phyloP scores from a whole-genome alignment of 306 rosid species.

The Cucurbita argyrosperma region DNA sequence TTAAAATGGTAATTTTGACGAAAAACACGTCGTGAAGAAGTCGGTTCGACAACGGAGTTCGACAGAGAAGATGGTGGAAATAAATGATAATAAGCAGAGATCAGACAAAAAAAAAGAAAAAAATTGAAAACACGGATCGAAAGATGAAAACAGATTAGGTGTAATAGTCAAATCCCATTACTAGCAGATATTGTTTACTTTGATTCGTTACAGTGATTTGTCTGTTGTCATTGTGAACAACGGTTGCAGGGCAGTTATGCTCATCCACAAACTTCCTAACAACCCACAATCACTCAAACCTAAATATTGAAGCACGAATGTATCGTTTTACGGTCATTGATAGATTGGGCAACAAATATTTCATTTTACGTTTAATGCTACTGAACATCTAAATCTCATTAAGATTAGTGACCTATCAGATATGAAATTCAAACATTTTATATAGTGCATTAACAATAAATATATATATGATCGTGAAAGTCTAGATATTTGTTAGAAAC shows the following conservation, averaged over 20 bases:
- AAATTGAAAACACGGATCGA: neutral
- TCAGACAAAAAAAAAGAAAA: neutral
- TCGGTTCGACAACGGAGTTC: too few relatives aligned
- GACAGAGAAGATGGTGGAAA: neutral
- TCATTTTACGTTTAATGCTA: too few relatives aligned
- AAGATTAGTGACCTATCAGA: neutral
- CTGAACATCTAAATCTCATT: too few relatives aligned
- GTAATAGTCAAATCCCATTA: too few relatives aligned
- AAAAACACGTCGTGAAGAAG: neutral
- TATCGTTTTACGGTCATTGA: too few relatives aligned
- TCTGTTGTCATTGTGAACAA: too few relatives aligned
- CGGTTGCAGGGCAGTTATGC: too few relatives aligned
- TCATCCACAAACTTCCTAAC: too few relatives aligned
- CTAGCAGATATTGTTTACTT: too few relatives aligned
- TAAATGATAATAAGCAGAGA: neutral
- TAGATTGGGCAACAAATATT: neutral
- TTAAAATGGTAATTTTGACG: neutral
- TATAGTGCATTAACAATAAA: neutral
- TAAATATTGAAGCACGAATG: too few relatives aligned
- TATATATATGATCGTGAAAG: neutral
- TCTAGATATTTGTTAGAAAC: neutral
- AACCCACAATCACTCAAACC: too few relatives aligned
- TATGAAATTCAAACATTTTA: neutral
- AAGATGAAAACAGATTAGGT: neutral
- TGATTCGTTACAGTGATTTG: too few relatives aligned